Evolutionary conservation across 202 grass and related monocot species (phyloP), one percentile per base, ranked within the genome.

Genomic region (Zoysia matrella): DNA sequence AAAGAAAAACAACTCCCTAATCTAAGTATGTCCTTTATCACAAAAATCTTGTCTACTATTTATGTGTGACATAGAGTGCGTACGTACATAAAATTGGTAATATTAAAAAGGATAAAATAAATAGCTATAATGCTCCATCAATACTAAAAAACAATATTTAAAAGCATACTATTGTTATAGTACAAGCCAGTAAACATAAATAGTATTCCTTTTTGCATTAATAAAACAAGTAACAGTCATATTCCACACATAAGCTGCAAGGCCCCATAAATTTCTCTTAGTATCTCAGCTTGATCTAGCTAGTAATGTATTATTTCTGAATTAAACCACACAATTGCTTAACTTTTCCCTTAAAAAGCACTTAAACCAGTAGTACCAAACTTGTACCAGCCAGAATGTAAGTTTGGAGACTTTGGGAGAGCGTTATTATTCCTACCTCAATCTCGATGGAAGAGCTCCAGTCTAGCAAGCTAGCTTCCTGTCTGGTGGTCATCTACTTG

Each of bases 401-500:
- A n/a, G 52, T 65, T 68, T 51, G 56, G 30, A 86, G 60, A 47
- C 67, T 80, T 60, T 55, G 66, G 70, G 67, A 49, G 36, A 87
- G 70, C 63, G 30, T 63, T 39, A 72, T 90, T 83, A 75, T 86
- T 82, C 71, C 76, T 90, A 89, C 78, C 83, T 85, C 67, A 73
- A 63, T 60, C 48, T 67, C 3, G 46, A 75, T 4, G 18, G 36
- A 40, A 67, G 52, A 11, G 47, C 66, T 47, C 39, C 47, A 49
- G 18, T 22, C 51, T 64, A 80, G 66, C 78, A 50, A 62, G 72
- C 74, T 87, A 82, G 65, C 72, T 77, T 72, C 79, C 79, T 49
- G 72, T 44, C 50, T 87, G 88, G 71, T 86, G 69, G 80, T 83
- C 79, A 49, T 83, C 80, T 36, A 86, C 88, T 49, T 77, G 84